These are phyloP conservation scores for Acanthamoeba royreba DNA, from an alignment of 208 protist genomes.

Conservation along the genomic window DNA sequence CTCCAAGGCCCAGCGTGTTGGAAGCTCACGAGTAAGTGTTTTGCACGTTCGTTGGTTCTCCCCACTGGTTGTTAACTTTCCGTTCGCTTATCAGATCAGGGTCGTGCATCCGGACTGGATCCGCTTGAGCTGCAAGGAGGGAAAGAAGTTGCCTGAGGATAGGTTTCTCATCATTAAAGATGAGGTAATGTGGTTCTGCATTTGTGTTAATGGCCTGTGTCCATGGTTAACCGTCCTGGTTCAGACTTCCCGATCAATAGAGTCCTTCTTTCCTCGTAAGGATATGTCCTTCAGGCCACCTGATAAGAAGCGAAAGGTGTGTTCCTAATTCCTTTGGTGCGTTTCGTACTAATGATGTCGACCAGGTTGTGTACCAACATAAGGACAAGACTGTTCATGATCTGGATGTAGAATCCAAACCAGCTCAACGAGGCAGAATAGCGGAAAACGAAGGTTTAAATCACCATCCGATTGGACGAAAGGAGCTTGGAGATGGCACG, in stretches of 20 bases:
- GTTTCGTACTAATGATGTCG: too few relatives aligned
- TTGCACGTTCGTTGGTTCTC: background rate
- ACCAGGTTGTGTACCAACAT: too few relatives aligned
- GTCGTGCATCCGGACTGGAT: slow-evolving; percentile 45
- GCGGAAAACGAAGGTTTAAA: too few relatives aligned
- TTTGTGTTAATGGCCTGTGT: background rate
- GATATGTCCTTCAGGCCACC: background rate
- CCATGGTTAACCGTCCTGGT: background rate
- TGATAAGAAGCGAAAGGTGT: background rate
- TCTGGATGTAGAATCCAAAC: too few relatives aligned
- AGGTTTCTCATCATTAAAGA: slow-evolving; percentile 19
- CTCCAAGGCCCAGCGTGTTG: background rate
- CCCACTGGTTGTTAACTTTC: background rate
- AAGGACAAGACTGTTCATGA: too few relatives aligned
- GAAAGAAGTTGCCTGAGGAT: slow-evolving; percentile 43
- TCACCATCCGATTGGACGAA: too few relatives aligned
- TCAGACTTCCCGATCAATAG: background rate
- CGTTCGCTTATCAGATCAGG: background rate
- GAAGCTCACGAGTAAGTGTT: background rate
- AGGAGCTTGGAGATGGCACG: too few relatives aligned
- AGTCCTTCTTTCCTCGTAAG: background rate
- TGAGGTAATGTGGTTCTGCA: background rate
- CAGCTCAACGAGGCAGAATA: too few relatives aligned
- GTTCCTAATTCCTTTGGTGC: too few relatives aligned
- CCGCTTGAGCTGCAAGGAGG: background rate